These are phyloP conservation scores for Centrapalus pauciflorus DNA, from an alignment of 129 eudicot species.

Conservation along the genomic window DNA sequence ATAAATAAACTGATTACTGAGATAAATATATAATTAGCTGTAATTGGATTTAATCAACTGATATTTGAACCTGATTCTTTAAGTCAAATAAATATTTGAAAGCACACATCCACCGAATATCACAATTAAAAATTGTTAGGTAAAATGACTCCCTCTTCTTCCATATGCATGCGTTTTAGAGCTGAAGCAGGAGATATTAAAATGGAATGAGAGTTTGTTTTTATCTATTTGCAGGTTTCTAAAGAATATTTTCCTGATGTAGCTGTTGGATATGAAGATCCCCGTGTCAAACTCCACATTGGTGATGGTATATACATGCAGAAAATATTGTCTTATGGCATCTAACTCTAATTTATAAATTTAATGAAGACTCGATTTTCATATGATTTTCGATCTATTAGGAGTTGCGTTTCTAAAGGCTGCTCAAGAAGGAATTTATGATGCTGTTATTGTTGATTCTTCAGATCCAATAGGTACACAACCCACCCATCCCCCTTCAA, in stretches of 20 bases:
- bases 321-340: background rate
- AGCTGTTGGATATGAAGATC: slow-evolving; percentile 85
- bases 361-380: background rate
- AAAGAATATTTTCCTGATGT: slow-evolving; percentile 82
- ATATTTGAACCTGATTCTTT: background rate
- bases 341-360: background rate
- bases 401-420: slow-evolving; percentile 91
- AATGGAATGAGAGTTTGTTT: background rate
- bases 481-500: background rate
- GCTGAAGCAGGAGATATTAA: too few species aligned
- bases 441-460: slow-evolving; percentile 96
- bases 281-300: slow-evolving; percentile 75
- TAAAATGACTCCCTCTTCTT: background rate
- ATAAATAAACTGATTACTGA: too few species aligned
- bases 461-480: slow-evolving; percentile 89
- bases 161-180: too few species aligned
- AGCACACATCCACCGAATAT: background rate
- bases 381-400: slow-evolving; percentile 21
- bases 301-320: slow-evolving; percentile 68
- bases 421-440: slow-evolving; percentile 83
- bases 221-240: slow-evolving; percentile 54
- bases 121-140: background rate
- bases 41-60: background rate
- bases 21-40: too few species aligned
- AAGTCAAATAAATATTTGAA: background rate